Evolutionary conservation across 805 yeast species (phyloP).

Genomic region (Nakazawaea ernobii): DNA sequence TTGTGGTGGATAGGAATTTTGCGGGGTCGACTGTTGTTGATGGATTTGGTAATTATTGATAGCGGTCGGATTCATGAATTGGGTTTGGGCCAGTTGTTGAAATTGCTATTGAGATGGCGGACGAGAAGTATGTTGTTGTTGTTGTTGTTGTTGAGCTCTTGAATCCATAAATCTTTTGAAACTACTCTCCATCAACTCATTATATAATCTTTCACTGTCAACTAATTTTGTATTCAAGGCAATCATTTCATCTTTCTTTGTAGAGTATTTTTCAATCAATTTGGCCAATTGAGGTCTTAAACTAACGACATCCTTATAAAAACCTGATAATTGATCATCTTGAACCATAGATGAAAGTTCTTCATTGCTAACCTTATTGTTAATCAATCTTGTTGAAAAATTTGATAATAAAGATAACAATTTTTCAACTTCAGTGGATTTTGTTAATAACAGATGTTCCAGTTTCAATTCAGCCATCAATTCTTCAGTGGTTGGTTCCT

Average conservation of each 20-base stretch:
- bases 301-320: constrained; percentile 69
- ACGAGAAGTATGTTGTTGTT: not conserved
- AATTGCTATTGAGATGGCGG: not conserved
- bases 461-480: constrained; percentile 39
- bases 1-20: not conserved
- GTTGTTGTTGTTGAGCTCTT: constrained; percentile 26
- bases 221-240: constrained; percentile 66
- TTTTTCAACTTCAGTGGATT: constrained; percentile 59
- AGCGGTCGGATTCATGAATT: not conserved
- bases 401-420: constrained; percentile 50
- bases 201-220: constrained; percentile 64
- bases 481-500: constrained; percentile 60
- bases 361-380: constrained; percentile 26
- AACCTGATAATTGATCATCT: constrained; percentile 62
- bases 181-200: constrained; percentile 58
- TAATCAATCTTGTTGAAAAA: constrained; percentile 27
- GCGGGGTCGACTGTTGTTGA: not conserved
- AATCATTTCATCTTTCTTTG: constrained; percentile 71
- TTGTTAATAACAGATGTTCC: constrained; percentile 50
- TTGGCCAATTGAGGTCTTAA: constrained; percentile 70
- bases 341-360: constrained; percentile 29
- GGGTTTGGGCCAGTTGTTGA: not conserved
- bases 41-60: not conserved
- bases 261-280: constrained; percentile 71
- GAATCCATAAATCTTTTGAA: constrained; percentile 18